Conservation (phyloP, 371 early-diverging fungal genomes). For the Circinella umbellata region DNA sequence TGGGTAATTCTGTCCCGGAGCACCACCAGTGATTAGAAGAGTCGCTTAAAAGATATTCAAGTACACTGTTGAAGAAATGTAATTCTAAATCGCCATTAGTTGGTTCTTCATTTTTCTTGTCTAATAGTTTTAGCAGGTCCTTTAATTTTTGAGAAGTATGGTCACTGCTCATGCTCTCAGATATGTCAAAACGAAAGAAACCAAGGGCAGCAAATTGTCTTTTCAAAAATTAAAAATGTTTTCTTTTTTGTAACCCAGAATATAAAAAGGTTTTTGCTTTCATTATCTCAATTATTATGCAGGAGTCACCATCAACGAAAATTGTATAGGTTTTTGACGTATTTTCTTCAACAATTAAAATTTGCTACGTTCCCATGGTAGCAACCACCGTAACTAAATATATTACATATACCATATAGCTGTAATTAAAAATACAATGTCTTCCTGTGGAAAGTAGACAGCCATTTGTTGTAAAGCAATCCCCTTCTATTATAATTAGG, state of each 20-base stretch:
- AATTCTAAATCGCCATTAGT: slow-evolving; percentile 35
- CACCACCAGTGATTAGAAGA: slow-evolving; percentile 54
- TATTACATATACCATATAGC: no score
- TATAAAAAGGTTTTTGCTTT: no score
- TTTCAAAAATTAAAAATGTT: background rate
- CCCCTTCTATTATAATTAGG: no score
- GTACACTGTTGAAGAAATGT: slow-evolving; percentile 40
- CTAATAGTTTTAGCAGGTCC: slow-evolving; percentile 11
- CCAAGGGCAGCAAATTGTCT: background rate
- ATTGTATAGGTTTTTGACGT: no score
- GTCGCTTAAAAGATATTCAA: slow-evolving; percentile 37
- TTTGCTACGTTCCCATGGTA: no score
- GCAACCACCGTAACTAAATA: no score
- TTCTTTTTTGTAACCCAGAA: background rate
- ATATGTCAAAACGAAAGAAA: background rate
- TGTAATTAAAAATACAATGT: no score
- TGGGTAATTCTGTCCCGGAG: slow-evolving; percentile 23
- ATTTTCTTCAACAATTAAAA: no score
- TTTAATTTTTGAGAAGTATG: background rate
- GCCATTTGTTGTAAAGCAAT: no score
- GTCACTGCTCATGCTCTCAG: background rate
- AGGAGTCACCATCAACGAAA: no score
- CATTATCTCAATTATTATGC: no score
- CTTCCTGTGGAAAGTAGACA: no score
- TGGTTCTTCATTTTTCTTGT: slow-evolving; percentile 25